Base-by-base conservation (phyloP, 2,329 filamentous ascomycete genomes). In the Blastomyces parvus region DNA sequence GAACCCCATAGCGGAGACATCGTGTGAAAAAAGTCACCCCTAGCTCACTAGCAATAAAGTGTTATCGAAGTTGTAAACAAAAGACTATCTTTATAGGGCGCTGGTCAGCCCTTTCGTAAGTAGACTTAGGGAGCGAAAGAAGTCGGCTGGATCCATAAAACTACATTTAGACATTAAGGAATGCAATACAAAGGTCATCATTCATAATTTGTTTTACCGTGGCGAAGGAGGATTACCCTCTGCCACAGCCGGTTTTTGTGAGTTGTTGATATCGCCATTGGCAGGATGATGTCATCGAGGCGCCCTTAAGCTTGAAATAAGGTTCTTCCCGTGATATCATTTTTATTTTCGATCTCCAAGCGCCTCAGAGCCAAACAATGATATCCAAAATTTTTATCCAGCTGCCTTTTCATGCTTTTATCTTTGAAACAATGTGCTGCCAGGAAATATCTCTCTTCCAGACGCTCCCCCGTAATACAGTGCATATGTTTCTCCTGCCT, bases 1-100 rank as follows among this genome's bases (percentile, higher is more conserved):
- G 62, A 66, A 63, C 67, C 59, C 68, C 68, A 70, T 17, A 70
- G 50, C 25, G 67, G 72, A 48, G 69, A 70, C 68, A 70, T 72
- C n/a, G 59, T 69, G 52, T 59, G 64, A 44, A 64, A 57, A 48
- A 65, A 59, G 59, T n/a, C 2, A 4, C 22, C 33, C 38, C 46
- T 17, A 42, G 50, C 50, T 62, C 60, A 62, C 33, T 33, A 59
- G 33, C 22, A 36, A 4, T 8, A 13, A 9, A 27, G 22, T 2
- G 17, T 27, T 22, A 27, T 50, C 13, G 22, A 17, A 25, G 46
- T 27, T 50, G 8, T 36, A n/a, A 55, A 33, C 52, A 19, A 33
- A 55, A 33, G 9, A 5, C 7, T 53, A 33, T 9, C n/a, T n/a
- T n/a, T 30, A 53, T 17, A 44, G 19, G 17, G 19, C 11, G 17